Evolutionary conservation across 75 land plant species (phyloP).

Genomic region (Sequoiadendron giganteum): DNA sequence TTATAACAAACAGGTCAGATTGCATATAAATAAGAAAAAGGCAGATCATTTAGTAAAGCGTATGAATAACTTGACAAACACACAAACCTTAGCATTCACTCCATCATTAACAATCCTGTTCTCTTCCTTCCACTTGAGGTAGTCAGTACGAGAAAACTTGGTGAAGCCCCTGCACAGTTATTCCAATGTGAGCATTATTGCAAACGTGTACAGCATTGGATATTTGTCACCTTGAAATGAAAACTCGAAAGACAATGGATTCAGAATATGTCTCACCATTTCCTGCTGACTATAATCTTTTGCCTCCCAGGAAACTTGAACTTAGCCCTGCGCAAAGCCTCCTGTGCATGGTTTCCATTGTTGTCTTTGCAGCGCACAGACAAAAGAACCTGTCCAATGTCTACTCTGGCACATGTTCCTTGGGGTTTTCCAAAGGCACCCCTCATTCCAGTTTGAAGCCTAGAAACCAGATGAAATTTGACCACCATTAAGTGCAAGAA

Average conservation of each 20-base stretch:
- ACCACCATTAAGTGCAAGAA: neutral
- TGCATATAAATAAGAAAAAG: neutral
- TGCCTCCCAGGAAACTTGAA: conserved; percentile 76
- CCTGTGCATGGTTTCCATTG: conserved; percentile 57
- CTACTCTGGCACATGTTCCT: conserved; percentile 67
- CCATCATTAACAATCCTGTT: conserved; percentile 56
- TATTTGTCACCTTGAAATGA: neutral
- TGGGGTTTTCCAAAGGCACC: conserved; percentile 75
- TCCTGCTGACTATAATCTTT: conserved; percentile 66
- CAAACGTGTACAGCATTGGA: neutral
- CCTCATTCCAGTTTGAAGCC: conserved; percentile 76
- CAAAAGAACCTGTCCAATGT: conserved; percentile 61
- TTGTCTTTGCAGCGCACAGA: conserved; percentile 62
- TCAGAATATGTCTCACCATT: conserved; percentile 31
- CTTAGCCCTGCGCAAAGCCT: conserved; percentile 68
- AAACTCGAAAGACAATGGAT: neutral
- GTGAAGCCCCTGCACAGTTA: conserved; percentile 51
- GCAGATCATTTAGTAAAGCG: neutral
- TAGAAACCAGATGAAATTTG: neutral
- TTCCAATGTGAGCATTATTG: neutral
- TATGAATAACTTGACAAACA: neutral
- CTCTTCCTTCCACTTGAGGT: conserved; percentile 60
- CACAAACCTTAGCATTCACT: conserved; percentile 63
- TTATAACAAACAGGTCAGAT: neutral
- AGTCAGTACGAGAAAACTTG: conserved; percentile 51